Evolutionary conservation across 2,329 filamentous ascomycete genomes (phyloP).

Genomic region (Arthrinium phaeospermum): DNA sequence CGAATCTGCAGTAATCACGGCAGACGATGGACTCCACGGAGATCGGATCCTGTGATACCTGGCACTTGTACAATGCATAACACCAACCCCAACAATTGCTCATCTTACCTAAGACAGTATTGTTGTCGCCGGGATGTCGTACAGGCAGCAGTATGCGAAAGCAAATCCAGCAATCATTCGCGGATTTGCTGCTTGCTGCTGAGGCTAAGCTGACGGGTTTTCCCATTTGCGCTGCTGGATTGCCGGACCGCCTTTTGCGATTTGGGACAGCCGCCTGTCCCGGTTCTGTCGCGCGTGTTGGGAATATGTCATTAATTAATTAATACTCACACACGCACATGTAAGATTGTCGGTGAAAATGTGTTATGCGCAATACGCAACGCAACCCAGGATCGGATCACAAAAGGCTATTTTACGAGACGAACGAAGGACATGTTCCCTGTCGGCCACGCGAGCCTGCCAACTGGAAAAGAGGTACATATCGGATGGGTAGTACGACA

Average conservation of each 20-base stretch:
- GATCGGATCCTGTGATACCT: constrained; percentile 16
- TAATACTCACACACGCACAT: neutral
- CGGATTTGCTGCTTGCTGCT: neutral
- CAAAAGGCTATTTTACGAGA: constrained; percentile 3
- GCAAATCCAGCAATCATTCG: neutral
- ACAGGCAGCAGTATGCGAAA: constrained; percentile 3
- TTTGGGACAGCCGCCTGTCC: neutral
- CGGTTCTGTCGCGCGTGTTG: neutral
- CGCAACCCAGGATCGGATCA: neutral
- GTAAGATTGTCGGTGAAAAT: constrained; percentile 11
- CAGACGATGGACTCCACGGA: neutral
- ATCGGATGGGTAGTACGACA: constrained; percentile 3
- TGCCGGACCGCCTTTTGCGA: constrained; percentile 1
- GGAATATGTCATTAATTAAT: neutral
- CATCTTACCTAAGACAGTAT: constrained; percentile 1
- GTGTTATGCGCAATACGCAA: neutral
- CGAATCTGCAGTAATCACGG: neutral
- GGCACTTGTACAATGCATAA: constrained; percentile 4
- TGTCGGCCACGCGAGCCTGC: constrained; percentile 6
- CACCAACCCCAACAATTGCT: neutral
- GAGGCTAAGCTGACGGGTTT: neutral
- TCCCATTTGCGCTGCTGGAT: neutral
- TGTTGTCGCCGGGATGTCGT: neutral
- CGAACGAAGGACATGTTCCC: neutral
- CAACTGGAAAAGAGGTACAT: neutral